These are phyloP conservation scores for Bacidia gigantensis DNA, from an alignment of 495 filamentous ascomycete genomes.

Conservation along the genomic window DNA sequence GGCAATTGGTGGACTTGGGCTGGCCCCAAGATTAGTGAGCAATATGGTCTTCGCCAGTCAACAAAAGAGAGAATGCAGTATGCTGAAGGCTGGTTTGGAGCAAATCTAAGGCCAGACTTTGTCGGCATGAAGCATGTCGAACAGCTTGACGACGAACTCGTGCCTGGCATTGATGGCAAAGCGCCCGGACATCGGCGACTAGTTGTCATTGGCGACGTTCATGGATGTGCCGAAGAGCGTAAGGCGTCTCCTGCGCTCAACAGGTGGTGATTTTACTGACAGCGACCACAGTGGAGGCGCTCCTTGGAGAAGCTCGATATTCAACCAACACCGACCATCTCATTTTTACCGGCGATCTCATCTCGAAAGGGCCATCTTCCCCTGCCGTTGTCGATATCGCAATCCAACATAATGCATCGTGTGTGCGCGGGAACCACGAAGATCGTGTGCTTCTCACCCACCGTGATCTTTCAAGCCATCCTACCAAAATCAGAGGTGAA, in stretches of 20 bases:
- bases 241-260: slow-evolving; percentile 11
- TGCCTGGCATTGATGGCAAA: slow-evolving; percentile 20
- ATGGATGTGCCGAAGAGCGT: slow-evolving; percentile 63
- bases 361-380: slow-evolving; percentile 82
- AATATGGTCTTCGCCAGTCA: slow-evolving; percentile 22
- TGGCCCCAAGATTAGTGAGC: slow-evolving; percentile 30
- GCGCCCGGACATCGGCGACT: slow-evolving; percentile 32
- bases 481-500: slow-evolving; percentile 12
- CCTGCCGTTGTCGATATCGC: slow-evolving; percentile 62
- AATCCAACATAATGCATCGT: slow-evolving; percentile 52
- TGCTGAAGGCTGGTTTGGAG: slow-evolving; percentile 32
- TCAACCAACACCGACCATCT: slow-evolving; percentile 53
- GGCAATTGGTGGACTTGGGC: slow-evolving; percentile 29
- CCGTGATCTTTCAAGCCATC: slow-evolving; percentile 23
- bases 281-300: slow-evolving; percentile 38
- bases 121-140: slow-evolving; percentile 35
- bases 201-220: slow-evolving; percentile 77
- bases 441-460: slow-evolving; percentile 55
- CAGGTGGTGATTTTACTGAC: slow-evolving; percentile 12
- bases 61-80: slow-evolving; percentile 26
- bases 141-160: slow-evolving; percentile 26
- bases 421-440: slow-evolving; percentile 88
- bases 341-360: slow-evolving; percentile 69
- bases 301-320: slow-evolving; percentile 58
- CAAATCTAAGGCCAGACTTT: slow-evolving; percentile 34